phyloP scores from a whole-genome alignment of 2,329 filamentous ascomycete species.

The Ophiocordyceps camponoti-leonardi region DNA sequence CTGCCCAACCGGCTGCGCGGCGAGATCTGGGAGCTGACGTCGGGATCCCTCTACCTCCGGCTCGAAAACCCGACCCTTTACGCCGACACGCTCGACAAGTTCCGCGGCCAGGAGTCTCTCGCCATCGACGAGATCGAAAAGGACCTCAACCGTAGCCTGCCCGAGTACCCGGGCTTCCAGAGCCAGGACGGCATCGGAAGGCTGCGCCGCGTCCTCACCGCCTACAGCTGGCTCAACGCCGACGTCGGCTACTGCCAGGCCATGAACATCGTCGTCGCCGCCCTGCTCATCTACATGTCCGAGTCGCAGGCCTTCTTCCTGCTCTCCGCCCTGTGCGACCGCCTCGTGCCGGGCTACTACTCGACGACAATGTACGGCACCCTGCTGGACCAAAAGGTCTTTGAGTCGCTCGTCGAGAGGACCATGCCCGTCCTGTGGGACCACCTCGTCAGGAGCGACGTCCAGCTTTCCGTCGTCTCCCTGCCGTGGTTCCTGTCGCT shows the following conservation, averaged over 20 bases:
- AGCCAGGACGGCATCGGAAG: slow-evolving; percentile 88
- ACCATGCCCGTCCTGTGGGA: slow-evolving; percentile 99
- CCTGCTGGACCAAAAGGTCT: slow-evolving; percentile 88
- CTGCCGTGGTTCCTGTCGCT: slow-evolving; percentile 95
- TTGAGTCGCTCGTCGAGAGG: slow-evolving; percentile 94
- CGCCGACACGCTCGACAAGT: slow-evolving; percentile 67
- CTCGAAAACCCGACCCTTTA: slow-evolving; percentile 76
- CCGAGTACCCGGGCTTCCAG: slow-evolving; percentile 95
- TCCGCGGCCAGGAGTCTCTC: slow-evolving; percentile 70
- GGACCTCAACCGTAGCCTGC: slow-evolving; percentile 86
- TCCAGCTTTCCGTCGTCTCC: slow-evolving; percentile 92
- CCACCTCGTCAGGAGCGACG: slow-evolving; percentile 89
- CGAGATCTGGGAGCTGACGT: slow-evolving; percentile 91
- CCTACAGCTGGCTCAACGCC: slow-evolving; percentile 92
- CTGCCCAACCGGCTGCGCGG: slow-evolving; percentile 83
- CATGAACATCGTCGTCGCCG: slow-evolving; percentile 98
- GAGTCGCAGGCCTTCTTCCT: slow-evolving; percentile 92
- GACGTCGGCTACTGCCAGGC: slow-evolving; percentile 97
- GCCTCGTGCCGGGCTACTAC: slow-evolving; percentile 89
- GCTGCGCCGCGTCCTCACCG: slow-evolving; percentile 77
- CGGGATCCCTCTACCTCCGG: slow-evolving; percentile 75
- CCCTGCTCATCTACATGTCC: slow-evolving; percentile 96
- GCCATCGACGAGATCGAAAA: slow-evolving; percentile 99
- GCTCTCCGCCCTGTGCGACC: slow-evolving; percentile 79
- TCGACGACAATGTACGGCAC: slow-evolving; percentile 99